These are phyloP conservation scores for Lentinula edodes DNA, from an alignment of 768 basidiomycete species.

Conservation along the genomic window DNA sequence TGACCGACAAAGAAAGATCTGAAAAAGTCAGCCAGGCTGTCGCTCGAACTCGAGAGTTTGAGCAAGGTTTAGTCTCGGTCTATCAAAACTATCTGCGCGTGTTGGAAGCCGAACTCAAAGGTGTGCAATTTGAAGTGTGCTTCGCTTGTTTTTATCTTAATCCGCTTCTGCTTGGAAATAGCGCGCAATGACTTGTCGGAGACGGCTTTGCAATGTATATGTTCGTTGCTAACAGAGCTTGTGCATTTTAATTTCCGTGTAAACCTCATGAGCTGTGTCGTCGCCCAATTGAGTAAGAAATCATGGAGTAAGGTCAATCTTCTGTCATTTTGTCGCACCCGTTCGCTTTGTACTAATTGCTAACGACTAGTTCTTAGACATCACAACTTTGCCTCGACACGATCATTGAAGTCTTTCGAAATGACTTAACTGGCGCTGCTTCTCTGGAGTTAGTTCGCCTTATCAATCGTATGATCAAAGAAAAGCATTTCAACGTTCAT, in stretches of 20 bases:
- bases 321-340: constrained; percentile 7
- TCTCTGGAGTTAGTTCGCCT: constrained; percentile 89
- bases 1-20: constrained; percentile 86
- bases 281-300: constrained; percentile 75
- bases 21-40: constrained; percentile 97
- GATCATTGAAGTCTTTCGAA: constrained; percentile 75
- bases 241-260: constrained; percentile 96
- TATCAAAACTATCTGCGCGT: constrained; percentile 88
- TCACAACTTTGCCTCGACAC: constrained; percentile 83
- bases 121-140: constrained; percentile 31
- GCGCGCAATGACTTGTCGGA: constrained; percentile 63
- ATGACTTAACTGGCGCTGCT: constrained; percentile 72
- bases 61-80: constrained; percentile 83
- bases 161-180: constrained; percentile 24
- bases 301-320: constrained; percentile 82
- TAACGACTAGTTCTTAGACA: constrained; percentile 40
- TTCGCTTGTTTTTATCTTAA: background rate
- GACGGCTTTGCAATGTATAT: constrained; percentile 78
- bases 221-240: constrained; percentile 73
- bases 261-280: constrained; percentile 86
- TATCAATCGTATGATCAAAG: constrained; percentile 94
- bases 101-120: constrained; percentile 84
- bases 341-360: background rate
- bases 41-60: constrained; percentile 84
- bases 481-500: constrained; percentile 83